Conservation (phyloP, 129 eudicot species). For the Pseudognaphalium luteoalbum region DNA sequence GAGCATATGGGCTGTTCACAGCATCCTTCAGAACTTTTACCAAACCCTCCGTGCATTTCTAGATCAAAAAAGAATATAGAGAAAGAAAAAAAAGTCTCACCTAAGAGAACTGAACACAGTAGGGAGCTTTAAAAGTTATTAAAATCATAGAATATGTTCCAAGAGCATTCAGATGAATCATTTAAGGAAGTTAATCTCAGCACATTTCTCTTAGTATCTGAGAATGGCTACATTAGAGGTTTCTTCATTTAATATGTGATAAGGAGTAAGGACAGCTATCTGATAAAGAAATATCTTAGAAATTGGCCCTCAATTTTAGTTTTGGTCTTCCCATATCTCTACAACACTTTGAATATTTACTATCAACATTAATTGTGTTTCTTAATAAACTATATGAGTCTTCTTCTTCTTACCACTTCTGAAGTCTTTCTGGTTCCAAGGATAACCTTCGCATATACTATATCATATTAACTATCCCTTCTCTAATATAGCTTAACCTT, state of each 20-base stretch:
- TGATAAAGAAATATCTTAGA: not conserved
- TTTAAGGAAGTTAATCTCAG: not conserved
- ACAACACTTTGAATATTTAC: not conserved
- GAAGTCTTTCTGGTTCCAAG: constrained; percentile 19
- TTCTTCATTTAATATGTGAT: constrained; percentile 3
- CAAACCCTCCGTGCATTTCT: constrained; percentile 89
- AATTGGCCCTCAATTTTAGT: not conserved
- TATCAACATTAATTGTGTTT: constrained; percentile 9
- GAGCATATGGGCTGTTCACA: constrained; percentile 95
- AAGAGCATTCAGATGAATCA: not conserved
- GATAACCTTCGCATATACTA: not conserved
- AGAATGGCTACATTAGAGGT: not conserved
- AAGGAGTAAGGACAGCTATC: constrained; percentile 6
- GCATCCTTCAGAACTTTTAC: constrained; percentile 89
- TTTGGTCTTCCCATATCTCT: constrained; percentile 1
- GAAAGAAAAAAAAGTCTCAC: constrained; percentile 8
- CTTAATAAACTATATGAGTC: not conserved
- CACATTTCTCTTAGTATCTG: not conserved
- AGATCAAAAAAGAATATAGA: constrained; percentile 26
- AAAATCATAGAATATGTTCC: constrained; percentile 1
- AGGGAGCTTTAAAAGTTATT: constrained; percentile 13
- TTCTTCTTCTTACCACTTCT: not conserved
- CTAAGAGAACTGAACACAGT: constrained; percentile 2
- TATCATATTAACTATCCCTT: not conserved
- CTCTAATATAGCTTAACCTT: constrained; percentile 14